Evolutionary conservation across 2,329 filamentous ascomycete genomes (phyloP).

Genomic region (Phyllosticta citribraziliensis): DNA sequence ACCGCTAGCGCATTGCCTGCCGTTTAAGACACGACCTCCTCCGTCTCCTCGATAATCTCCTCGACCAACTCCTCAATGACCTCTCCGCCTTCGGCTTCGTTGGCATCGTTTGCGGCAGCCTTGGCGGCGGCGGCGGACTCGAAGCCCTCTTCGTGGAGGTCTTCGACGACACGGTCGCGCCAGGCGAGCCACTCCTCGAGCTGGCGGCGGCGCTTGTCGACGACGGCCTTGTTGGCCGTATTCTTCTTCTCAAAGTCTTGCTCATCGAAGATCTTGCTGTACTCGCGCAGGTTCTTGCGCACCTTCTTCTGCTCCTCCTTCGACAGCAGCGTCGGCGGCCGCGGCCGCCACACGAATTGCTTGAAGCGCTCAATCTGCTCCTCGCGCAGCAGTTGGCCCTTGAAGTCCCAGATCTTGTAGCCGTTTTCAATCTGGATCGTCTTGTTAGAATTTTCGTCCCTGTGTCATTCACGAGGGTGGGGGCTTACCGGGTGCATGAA

Average conservation of each 20-base stretch:
- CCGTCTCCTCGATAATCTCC: slow-evolving; percentile 78
- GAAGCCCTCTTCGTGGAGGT: slow-evolving; percentile 53
- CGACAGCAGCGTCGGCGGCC: slow-evolving; percentile 78
- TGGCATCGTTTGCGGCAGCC: slow-evolving; percentile 21
- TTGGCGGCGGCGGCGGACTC: slow-evolving; percentile 45
- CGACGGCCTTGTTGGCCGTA: slow-evolving; percentile 85
- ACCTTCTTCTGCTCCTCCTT: slow-evolving; percentile 98
- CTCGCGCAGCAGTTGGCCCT: slow-evolving; percentile 78
- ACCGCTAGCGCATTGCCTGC: background rate
- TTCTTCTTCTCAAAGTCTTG: slow-evolving; percentile 89
- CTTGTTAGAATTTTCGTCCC: slow-evolving; percentile 2
- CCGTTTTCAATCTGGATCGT: slow-evolving; percentile 85
- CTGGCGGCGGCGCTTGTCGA: slow-evolving; percentile 72
- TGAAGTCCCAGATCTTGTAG: slow-evolving; percentile 97
- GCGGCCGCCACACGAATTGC: slow-evolving; percentile 90
- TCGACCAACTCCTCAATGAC: slow-evolving; percentile 72
- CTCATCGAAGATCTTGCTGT: slow-evolving; percentile 89
- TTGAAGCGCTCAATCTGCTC: slow-evolving; percentile 95
- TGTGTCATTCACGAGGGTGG: background rate
- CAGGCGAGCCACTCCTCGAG: slow-evolving; percentile 86
- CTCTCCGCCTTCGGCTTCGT: slow-evolving; percentile 41
- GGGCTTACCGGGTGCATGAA: slow-evolving; percentile 87
- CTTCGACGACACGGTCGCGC: slow-evolving; percentile 62
- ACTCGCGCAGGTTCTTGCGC: slow-evolving; percentile 96
- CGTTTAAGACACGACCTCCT: slow-evolving; percentile 57